Conservation (phyloP, 1,284 basidiomycete species). For the Inonotus hispidus region DNA sequence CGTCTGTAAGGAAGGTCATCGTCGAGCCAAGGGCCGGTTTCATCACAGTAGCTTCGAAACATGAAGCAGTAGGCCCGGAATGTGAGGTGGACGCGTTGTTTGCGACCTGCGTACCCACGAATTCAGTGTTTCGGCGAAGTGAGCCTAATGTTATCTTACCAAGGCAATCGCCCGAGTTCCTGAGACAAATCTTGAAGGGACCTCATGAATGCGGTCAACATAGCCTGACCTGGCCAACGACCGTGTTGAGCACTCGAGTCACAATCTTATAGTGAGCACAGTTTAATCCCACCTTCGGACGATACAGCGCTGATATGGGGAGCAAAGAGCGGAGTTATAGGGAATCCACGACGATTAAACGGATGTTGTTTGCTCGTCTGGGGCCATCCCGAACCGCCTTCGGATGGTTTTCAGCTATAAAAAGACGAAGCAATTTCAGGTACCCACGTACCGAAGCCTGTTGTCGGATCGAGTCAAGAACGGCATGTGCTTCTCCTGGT, state of each 20-base stretch:
- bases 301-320: slow-evolving; percentile 59
- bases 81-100: slow-evolving; percentile 37
- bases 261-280: neutral
- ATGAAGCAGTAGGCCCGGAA: slow-evolving; percentile 34
- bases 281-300: slow-evolving; percentile 43
- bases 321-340: slow-evolving; percentile 59
- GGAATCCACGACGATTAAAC: slow-evolving; percentile 60
- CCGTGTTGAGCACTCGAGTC: neutral
- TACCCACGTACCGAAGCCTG: slow-evolving; percentile 28
- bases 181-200: slow-evolving; percentile 51
- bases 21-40: slow-evolving; percentile 73
- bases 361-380: slow-evolving; percentile 23
- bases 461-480: slow-evolving; percentile 41
- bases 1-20: slow-evolving; percentile 66
- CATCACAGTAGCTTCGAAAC: slow-evolving; percentile 35
- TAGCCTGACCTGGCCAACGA: slow-evolving; percentile 47
- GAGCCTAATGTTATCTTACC: slow-evolving; percentile 31
- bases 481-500: slow-evolving; percentile 43
- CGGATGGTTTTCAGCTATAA: neutral
- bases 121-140: neutral
- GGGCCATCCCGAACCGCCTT: slow-evolving; percentile 14
- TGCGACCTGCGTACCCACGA: slow-evolving; percentile 32
- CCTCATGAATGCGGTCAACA: slow-evolving; percentile 69
- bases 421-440: neutral
- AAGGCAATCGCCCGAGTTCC: slow-evolving; percentile 41